Percentiles rank a stretch among this genome's conserved stretches.
These are phyloP conservation scores for Globisporangium parvum DNA, from an alignment of 352 stramenopile species.

Conservation along the genomic window DNA sequence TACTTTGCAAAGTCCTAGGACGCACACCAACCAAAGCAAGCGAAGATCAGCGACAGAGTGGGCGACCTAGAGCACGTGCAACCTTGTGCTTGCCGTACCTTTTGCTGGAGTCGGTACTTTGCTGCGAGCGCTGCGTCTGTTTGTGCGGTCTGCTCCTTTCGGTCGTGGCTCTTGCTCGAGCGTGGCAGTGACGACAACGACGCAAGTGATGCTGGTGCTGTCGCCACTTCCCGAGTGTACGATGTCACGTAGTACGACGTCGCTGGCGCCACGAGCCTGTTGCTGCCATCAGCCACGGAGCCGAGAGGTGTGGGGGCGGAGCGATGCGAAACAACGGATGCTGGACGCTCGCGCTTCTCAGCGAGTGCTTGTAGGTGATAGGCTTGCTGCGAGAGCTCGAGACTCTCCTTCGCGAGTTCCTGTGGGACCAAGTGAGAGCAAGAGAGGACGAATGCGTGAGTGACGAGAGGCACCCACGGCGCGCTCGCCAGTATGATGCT, in stretches of 20 bases:
- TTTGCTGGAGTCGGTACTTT: conserved; percentile 46
- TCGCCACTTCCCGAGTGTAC: conserved; percentile 18
- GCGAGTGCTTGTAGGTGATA: conserved; percentile 42
- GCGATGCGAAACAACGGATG: not conserved
- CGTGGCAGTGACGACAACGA: conserved; percentile 1
- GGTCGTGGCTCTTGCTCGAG: conserved; percentile 22
- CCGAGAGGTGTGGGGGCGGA: not conserved
- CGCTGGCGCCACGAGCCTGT: conserved; percentile 6
- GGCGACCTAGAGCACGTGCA: not conserved
- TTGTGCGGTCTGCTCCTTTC: conserved; percentile 25
- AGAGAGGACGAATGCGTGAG: too few relatives aligned
- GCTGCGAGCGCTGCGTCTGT: conserved; percentile 17
- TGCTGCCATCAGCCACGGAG: too few relatives aligned
- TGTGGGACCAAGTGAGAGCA: conserved; percentile 5
- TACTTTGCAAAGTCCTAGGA: conserved; percentile 41
- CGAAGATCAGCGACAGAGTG: not conserved
- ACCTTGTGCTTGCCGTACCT: conserved; percentile 14
- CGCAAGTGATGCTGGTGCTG: conserved; percentile 1
- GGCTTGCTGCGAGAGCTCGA: conserved; percentile 42
- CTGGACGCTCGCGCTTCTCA: conserved; percentile 12
- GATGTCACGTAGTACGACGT: conserved; percentile 36
- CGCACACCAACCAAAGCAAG: not conserved
- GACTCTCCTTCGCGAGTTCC: conserved; percentile 31
- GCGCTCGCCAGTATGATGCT: not conserved
- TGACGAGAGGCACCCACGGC: not conserved